phyloP scores from a whole-genome alignment of 805 yeast genomes.

The Priceomyces haplophilus region DNA sequence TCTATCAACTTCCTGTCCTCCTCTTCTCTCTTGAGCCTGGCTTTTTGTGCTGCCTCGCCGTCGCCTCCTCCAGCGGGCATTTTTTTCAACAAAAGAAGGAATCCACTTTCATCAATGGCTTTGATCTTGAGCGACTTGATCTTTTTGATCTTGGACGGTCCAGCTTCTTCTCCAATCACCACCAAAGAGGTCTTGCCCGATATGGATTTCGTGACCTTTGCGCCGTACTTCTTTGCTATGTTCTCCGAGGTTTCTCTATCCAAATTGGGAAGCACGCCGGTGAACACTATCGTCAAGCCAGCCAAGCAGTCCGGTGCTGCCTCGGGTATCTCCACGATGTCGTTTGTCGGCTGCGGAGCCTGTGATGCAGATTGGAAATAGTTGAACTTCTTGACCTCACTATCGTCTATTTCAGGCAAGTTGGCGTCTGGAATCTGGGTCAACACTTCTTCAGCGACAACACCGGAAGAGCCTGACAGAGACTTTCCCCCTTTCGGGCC shows the following conservation, averaged over 20 bases:
- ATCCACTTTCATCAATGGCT: constrained; percentile 85
- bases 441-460: constrained; percentile 54
- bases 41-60: constrained; percentile 73
- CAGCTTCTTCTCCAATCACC: constrained; percentile 93
- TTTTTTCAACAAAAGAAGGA: constrained; percentile 61
- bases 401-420: constrained; percentile 52
- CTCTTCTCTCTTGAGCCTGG: constrained; percentile 62
- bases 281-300: constrained; percentile 89
- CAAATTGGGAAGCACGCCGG: constrained; percentile 80
- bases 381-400: constrained; percentile 54
- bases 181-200: constrained; percentile 84
- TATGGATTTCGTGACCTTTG: constrained; percentile 81
- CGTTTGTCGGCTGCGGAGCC: constrained; percentile 27
- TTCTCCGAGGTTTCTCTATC: constrained; percentile 74
- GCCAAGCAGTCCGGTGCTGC: constrained; percentile 83
- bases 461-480: constrained; percentile 20
- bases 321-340: constrained; percentile 58
- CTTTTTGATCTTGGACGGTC: constrained; percentile 86
- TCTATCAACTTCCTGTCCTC: constrained; percentile 58
- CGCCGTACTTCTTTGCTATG: constrained; percentile 84
- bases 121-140: constrained; percentile 72
- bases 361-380: constrained; percentile 38
- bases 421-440: constrained; percentile 72
- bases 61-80: constrained; percentile 94
- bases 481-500: constrained; percentile 5